Evolutionary conservation across 768 basidiomycete species (phyloP), one percentile per base, ranked within the genome.

Genomic region (Pisolithus tinctorius): DNA sequence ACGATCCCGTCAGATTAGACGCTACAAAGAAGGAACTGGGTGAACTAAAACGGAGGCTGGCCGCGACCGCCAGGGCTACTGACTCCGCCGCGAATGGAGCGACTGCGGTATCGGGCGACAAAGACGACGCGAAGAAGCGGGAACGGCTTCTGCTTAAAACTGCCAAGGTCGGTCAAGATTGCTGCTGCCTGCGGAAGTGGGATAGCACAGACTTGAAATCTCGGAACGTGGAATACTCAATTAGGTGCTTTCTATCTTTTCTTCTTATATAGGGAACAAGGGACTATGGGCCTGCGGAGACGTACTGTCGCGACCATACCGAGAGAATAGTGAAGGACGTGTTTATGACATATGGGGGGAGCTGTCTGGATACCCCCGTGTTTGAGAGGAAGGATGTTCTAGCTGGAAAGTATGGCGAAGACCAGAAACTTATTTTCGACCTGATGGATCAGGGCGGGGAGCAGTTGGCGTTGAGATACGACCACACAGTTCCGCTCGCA

Each of bases 381-480:
- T 98, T 99, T 60, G 96, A 98, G 71, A 84, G 95, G 54, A 94
- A 94, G 68, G 96, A 99, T 64, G 84, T 99, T 51, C 71, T 98
- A 40, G 82, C 93, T 1, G 95, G 92, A 53, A 99, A 99, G 70
- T 96, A 98, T 59, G 96, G 96, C 48, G 96, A 99, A 68, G 96
- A 98, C 64, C 79, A 84, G 37, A 99, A 98, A 67, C 83, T 98
- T 58, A 98, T 99, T 54, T 98, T 96, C 65, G 96, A 98, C 69
- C 78, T 99, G 45, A 83, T 86, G 77, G 96, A 98, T 69, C 96
- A 99, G 63, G 95, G 96, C 3, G 96, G 96, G 6, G 96, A 99
- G 68, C 82, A 98, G 62, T 84, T 97, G 47, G 90, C 92, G 10
- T 70, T 99, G 59, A 75, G 96, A 49, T 98, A 98, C 63, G 95